phyloP scores from a whole-genome alignment of 805 yeast genomes.

The Candida tibetensis region DNA sequence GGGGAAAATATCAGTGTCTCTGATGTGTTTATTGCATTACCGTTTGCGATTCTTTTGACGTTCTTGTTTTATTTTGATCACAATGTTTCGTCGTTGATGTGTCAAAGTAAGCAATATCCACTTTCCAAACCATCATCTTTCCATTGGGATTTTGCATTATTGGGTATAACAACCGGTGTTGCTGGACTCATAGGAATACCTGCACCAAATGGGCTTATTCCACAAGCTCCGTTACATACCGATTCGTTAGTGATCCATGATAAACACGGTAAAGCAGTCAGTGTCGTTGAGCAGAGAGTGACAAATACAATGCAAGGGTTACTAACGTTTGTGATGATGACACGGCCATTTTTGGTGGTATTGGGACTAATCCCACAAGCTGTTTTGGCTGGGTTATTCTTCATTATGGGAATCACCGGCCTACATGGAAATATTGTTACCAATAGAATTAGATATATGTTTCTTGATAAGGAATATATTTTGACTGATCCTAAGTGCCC shows the following conservation, averaged over 20 bases:
- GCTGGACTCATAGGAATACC: constrained; percentile 90
- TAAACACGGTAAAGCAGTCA: constrained; percentile 33
- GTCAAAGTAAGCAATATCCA: constrained; percentile 81
- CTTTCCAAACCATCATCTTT: constrained; percentile 83
- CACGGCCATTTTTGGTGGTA: constrained; percentile 79
- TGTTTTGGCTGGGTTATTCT: constrained; percentile 86
- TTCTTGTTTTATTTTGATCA: constrained; percentile 91
- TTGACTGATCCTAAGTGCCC: constrained; percentile 37
- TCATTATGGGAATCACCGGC: constrained; percentile 88
- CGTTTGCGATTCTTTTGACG: constrained; percentile 86
- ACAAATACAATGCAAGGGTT: constrained; percentile 85
- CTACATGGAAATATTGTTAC: constrained; percentile 64
- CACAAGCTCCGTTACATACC: constrained; percentile 96
- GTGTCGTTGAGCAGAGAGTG: constrained; percentile 86
- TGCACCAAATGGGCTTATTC: constrained; percentile 94
- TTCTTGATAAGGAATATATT: constrained; percentile 51
- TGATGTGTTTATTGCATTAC: constrained; percentile 83
- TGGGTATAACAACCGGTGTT: constrained; percentile 84
- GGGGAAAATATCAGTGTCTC: constrained; percentile 54
- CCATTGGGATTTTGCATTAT: constrained; percentile 85
- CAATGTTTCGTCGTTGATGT: constrained; percentile 89
- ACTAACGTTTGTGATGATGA: constrained; percentile 81
- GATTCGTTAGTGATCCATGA: constrained; percentile 63
- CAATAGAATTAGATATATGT: constrained; percentile 57
- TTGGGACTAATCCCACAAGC: constrained; percentile 88